Percentiles rank a stretch among this genome's conserved stretches.
Conservation (phyloP, 257 asterid genomes). For the Solanum microdontum region DNA sequence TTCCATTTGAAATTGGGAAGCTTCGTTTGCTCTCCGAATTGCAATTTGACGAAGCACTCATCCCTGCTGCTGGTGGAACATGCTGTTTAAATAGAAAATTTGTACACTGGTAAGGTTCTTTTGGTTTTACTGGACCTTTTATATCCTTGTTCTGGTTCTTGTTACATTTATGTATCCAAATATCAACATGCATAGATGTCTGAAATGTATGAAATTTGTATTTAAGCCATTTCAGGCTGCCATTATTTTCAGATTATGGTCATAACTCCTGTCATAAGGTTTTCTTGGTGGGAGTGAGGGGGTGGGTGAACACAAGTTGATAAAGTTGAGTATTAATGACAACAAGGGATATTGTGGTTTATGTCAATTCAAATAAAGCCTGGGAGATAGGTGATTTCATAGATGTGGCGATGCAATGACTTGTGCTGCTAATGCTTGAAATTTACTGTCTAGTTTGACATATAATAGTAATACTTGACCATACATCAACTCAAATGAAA, state of each 20-base stretch:
- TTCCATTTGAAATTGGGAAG: conserved; percentile 61
- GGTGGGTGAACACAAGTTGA: background rate
- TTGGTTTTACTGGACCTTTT: background rate
- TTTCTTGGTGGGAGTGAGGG: background rate
- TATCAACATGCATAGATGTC: background rate
- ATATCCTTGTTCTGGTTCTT: background rate
- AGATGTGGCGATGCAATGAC: background rate
- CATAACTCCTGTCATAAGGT: background rate
- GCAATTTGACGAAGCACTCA: conserved; percentile 39
- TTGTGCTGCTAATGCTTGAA: background rate
- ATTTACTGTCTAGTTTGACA: background rate
- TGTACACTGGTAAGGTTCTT: conserved; percentile 49
- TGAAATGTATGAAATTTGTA: background rate
- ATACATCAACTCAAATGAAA: background rate
- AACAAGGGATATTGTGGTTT: background rate
- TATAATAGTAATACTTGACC: background rate
- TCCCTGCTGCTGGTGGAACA: conserved; percentile 30
- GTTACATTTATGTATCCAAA: background rate
- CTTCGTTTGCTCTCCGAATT: conserved; percentile 47
- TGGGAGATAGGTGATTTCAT: background rate
- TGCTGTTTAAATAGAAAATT: conserved; percentile 64
- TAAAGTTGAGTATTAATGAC: background rate
- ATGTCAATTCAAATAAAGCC: background rate
- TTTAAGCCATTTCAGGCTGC: background rate
- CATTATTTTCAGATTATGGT: background rate